Conservation (phyloP, 768 basidiomycete genomes). For the Postia placenta region DNA sequence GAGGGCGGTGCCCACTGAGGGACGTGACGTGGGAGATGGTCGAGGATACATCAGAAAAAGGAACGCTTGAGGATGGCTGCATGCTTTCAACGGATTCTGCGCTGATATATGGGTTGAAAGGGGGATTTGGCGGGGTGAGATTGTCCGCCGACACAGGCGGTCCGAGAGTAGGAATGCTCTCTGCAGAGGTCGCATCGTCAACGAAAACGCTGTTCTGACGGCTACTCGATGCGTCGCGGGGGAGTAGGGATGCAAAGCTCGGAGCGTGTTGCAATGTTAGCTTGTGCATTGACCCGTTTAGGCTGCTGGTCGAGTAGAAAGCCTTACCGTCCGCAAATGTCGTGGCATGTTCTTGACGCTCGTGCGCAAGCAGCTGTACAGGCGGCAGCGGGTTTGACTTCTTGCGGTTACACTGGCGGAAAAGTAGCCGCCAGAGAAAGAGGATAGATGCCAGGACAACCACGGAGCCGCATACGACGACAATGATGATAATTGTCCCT, state of each 20-base stretch:
- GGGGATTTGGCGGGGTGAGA: conserved; percentile 15
- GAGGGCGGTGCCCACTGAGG: conserved; percentile 6
- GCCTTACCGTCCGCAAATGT: conserved; percentile 30
- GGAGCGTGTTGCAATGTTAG: conserved; percentile 9
- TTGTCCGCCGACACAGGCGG: conserved; percentile 7
- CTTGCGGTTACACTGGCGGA: conserved; percentile 25
- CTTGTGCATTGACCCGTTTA: conserved; percentile 2
- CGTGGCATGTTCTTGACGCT: conserved; percentile 45
- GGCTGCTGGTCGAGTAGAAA: conserved; percentile 16
- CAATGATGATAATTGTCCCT: conserved; percentile 41
- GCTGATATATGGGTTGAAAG: conserved; percentile 16
- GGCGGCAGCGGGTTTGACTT: conserved; percentile 51
- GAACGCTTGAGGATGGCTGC: conserved; percentile 9
- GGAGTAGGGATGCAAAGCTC: conserved; percentile 19
- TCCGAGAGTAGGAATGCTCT: conserved; percentile 7
- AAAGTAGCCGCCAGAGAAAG: conserved; percentile 32
- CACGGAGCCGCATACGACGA: conserved; percentile 39
- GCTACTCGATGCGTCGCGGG: conserved; percentile 7
- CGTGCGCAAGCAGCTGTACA: conserved; percentile 58
- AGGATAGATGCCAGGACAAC: conserved; percentile 33
- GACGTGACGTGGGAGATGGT: conserved; percentile 9
- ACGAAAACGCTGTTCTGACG: conserved; percentile 14
- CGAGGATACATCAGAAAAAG: conserved; percentile 17
- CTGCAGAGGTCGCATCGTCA: conserved; percentile 15
- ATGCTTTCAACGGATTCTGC: conserved; percentile 5